Percentiles rank a stretch among this genome's conserved stretches.
phyloP scores from a whole-genome alignment of 257 asterid genomes.

The Primulina huaijiensis region DNA sequence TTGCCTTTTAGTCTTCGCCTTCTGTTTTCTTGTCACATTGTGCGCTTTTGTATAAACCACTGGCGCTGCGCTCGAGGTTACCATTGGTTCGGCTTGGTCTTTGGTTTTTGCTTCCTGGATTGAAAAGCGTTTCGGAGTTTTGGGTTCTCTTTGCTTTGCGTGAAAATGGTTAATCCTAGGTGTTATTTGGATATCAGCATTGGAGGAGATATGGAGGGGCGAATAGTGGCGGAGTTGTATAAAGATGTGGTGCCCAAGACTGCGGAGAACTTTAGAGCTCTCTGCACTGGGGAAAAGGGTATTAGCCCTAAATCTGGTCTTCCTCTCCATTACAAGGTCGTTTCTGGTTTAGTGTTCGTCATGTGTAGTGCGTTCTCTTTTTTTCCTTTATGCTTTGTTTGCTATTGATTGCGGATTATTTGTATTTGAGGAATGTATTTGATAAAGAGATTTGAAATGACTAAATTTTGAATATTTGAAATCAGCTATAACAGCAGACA shows the following conservation, averaged over 20 bases:
- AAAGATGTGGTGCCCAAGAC: conserved; percentile 75
- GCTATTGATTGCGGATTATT: no score
- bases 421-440: no score
- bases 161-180: conserved; percentile 35
- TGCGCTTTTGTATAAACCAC: neutral
- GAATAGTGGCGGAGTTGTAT: conserved; percentile 69
- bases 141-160: neutral
- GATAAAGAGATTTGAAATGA: no score
- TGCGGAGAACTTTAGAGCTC: conserved; percentile 81
- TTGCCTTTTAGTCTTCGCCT: neutral
- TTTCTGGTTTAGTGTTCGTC: neutral
- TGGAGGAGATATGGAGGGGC: conserved; percentile 83
- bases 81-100: neutral
- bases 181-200: conserved; percentile 73
- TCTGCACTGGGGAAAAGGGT: conserved; percentile 86
- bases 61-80: neutral
- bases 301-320: conserved; percentile 52
- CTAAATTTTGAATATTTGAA: neutral
- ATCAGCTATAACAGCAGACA: no score
- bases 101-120: neutral
- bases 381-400: neutral
- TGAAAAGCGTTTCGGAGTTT: neutral
- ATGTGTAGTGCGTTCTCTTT: neutral
- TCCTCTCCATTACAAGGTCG: conserved; percentile 77
- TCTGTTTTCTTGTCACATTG: conserved; percentile 7